Evolutionary conservation across 768 basidiomycete species (phyloP).

Genomic region (Gymnopilus junonius): DNA sequence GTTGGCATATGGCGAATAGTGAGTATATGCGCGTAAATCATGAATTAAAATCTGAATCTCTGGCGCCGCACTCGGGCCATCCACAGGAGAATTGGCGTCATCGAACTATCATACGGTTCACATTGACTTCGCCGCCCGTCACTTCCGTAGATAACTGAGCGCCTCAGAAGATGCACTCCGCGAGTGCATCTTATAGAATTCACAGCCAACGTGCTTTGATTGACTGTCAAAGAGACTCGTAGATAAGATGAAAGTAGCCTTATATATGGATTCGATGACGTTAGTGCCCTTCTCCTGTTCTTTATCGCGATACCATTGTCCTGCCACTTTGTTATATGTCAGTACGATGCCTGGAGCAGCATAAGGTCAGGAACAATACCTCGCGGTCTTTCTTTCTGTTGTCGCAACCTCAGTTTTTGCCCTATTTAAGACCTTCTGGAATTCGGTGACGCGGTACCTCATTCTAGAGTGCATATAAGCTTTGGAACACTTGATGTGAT

Average conservation of each 20-base stretch:
- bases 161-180: not conserved
- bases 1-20: slow-evolving; percentile 1
- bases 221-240: not conserved
- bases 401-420: slow-evolving; percentile 91
- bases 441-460: slow-evolving; percentile 92
- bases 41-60: not conserved
- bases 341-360: not conserved
- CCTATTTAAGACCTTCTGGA: slow-evolving; percentile 94
- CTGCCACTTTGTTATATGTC: slow-evolving; percentile 47
- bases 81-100: not conserved
- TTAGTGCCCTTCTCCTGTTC: not conserved
- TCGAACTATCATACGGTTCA: not conserved
- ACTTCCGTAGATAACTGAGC: not conserved
- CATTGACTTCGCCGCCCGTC: not conserved
- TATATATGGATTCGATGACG: not conserved
- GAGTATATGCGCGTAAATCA: not conserved
- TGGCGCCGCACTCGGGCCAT: not conserved
- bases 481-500: slow-evolving; percentile 98
- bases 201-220: not conserved
- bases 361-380: slow-evolving; percentile 48
- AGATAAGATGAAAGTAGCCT: not conserved
- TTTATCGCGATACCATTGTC: slow-evolving; percentile 58
- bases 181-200: not conserved
- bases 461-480: slow-evolving; percentile 99
- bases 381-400: slow-evolving; percentile 89